Evolutionary conservation across 2,329 filamentous ascomycete species (phyloP), one percentile per base, ranked within the genome.

Genomic region (Aspergillus neoniger): DNA sequence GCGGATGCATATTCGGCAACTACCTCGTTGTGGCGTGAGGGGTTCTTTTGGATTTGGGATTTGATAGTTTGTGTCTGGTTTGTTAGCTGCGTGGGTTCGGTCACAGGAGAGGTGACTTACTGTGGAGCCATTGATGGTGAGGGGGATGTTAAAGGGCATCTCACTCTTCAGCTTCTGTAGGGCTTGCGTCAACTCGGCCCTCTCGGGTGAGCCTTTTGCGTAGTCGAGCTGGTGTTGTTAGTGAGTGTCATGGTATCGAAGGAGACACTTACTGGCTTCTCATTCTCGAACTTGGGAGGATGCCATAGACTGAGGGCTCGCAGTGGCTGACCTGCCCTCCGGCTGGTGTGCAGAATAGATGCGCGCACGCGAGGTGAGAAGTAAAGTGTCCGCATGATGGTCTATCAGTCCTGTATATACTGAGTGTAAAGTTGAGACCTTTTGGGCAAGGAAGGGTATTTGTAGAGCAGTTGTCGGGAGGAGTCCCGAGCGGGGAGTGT

Each of bases 1-100:
- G 93, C 93, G 75, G 39, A 48, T 15, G 68, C 66, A 51, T 70
- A 71, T 39, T 67, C 64, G 12, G 69, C 67, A 14, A 70, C 56
- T 14, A 69, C 60, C 21, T 70, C 65, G 15, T 60, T 58, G 36
- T 70, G 69, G 19, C 63, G 61, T 15, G 65, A 90, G 88, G 65
- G 92, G 90, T 70, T 67, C 58, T 63, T 17, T 43, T 70, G 69
- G 8, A 58, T 44, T n/a, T 62, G 50, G 5, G 58, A 61, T 39
- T 67, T 48, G n/a, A 62, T 58, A 4, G 63, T 66, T 51, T 67
- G 36, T 9, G 66, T 19, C 68, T 70, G 19, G 21, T 5, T 8
- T 2, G 21, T 48, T 28, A 48, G 44, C 21, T 14, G 23, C 7
- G 21, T 25, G 9, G 5, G 21, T 5, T n/a, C 7, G 21, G 8